Evolutionary conservation across 2,329 filamentous ascomycete species (phyloP).

Genomic region (Venturiaceae sp.): DNA sequence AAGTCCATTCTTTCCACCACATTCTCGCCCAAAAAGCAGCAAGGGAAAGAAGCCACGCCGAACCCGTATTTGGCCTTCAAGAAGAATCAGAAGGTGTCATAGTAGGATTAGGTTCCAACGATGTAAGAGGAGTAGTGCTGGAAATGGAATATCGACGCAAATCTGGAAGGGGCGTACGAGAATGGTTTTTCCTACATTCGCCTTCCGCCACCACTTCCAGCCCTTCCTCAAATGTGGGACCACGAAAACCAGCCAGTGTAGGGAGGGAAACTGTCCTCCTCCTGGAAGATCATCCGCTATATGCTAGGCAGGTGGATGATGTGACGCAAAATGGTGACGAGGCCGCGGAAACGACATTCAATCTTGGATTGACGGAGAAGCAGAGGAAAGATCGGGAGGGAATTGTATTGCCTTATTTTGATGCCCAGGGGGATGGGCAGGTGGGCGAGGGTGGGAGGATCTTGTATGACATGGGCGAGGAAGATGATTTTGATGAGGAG

Average conservation of each 20-base stretch:
- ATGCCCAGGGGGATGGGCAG: constrained; percentile 64
- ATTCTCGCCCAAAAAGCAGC: constrained; percentile 67
- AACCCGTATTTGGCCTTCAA: constrained; percentile 68
- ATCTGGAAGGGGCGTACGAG: constrained; percentile 66
- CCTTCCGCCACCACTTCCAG: background rate
- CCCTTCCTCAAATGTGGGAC: constrained; percentile 12
- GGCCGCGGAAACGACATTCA: constrained; percentile 65
- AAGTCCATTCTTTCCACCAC: constrained; percentile 62
- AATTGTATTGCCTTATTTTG: constrained; percentile 90
- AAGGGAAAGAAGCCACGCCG: constrained; percentile 60
- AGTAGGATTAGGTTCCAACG: constrained; percentile 51
- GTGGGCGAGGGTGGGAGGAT: constrained; percentile 84
- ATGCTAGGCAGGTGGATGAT: constrained; percentile 30
- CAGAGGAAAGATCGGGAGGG: constrained; percentile 79
- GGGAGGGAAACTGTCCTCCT: constrained; percentile 45
- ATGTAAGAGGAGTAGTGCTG: constrained; percentile 54
- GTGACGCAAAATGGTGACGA: constrained; percentile 40
- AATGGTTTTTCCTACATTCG: constrained; percentile 51
- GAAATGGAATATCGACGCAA: constrained; percentile 81
- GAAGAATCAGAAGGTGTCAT: constrained; percentile 73
- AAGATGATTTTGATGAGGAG: constrained; percentile 95
- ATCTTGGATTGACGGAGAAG: constrained; percentile 78
- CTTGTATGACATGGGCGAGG: constrained; percentile 89
- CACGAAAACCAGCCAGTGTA: background rate
- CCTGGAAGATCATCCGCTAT: constrained; percentile 68